Percentiles rank a stretch among this genome's conserved stretches.
phyloP scores from a whole-genome alignment of 2,329 filamentous ascomycete genomes.

The Fusarium phyllophilum region DNA sequence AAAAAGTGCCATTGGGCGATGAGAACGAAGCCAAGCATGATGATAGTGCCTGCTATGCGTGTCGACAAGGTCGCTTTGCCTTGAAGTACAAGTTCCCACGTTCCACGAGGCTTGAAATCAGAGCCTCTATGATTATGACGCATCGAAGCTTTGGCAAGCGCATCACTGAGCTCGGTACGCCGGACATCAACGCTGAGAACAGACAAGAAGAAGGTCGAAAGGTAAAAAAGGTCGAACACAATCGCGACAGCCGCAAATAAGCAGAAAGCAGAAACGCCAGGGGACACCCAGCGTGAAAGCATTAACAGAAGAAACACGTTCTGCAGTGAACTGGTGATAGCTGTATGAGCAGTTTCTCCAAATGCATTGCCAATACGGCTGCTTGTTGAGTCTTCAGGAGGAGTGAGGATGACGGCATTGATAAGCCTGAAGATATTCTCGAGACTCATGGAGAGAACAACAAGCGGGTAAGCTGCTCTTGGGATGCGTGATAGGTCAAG shows the following conservation, averaged over 20 bases:
- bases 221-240: conserved; percentile 79
- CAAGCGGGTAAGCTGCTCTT: conserved; percentile 77
- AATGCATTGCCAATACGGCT: conserved; percentile 78
- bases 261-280: conserved; percentile 79
- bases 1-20: conserved; percentile 84
- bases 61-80: conserved; percentile 76
- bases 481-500: conserved; percentile 81
- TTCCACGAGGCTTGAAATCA: conserved; percentile 38
- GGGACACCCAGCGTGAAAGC: conserved; percentile 73
- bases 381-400: conserved; percentile 73
- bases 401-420: conserved; percentile 79
- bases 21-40: conserved; percentile 77
- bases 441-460: conserved; percentile 79
- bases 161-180: conserved; percentile 79
- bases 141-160: conserved; percentile 67
- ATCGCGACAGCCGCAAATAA: conserved; percentile 80
- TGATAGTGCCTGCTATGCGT: conserved; percentile 77
- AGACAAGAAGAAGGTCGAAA: conserved; percentile 82
- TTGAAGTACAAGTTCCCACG: conserved; percentile 71
- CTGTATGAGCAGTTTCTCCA: conserved; percentile 76
- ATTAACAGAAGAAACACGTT: conserved; percentile 74
- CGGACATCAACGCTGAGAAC: conserved; percentile 83
- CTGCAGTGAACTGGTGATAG: conserved; percentile 73
- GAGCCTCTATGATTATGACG: conserved; percentile 48
- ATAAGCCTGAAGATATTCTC: conserved; percentile 84